A percentile compares a stretch with the other conserved stretches of the same genome.
phyloP scores from a whole-genome alignment of 164 flowering plant species.

The Vitis rotundifolia region DNA sequence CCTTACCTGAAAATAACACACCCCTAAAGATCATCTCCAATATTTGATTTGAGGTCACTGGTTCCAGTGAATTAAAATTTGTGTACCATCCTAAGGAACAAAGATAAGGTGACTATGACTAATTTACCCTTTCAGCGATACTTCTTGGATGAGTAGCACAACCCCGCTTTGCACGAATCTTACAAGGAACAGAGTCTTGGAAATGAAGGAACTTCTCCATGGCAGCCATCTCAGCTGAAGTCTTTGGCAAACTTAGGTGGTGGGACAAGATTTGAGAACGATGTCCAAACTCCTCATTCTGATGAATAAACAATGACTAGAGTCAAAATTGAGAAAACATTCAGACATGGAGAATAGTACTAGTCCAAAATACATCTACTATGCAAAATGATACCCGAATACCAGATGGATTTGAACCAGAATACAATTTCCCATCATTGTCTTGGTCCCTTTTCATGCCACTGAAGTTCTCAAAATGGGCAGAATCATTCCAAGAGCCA shows the following conservation, averaged over 20 bases:
- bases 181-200: slow-evolving; percentile 70
- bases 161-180: slow-evolving; percentile 75
- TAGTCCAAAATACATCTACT: not conserved
- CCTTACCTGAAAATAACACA: slow-evolving; percentile 45
- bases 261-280: slow-evolving; percentile 39
- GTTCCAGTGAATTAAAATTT: not conserved
- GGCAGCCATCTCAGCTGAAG: slow-evolving; percentile 42
- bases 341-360: not conserved
- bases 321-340: not conserved
- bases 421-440: slow-evolving; percentile 26
- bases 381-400: slow-evolving; percentile 32
- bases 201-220: slow-evolving; percentile 53
- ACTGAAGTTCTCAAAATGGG: slow-evolving; percentile 30
- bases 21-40: not conserved
- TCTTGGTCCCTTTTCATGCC: slow-evolving; percentile 35
- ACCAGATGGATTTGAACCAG: slow-evolving; percentile 1
- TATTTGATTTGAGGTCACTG: not conserved
- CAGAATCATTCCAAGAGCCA: slow-evolving; percentile 44
- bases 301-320: not conserved
- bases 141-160: slow-evolving; percentile 88
- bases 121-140: slow-evolving; percentile 73
- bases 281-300: slow-evolving; percentile 40
- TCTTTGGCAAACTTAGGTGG: slow-evolving; percentile 56
- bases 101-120: not conserved
- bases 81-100: not conserved